A percentile compares a stretch with the other conserved stretches of the same genome.
Conservation (phyloP, 306 rosid genomes). For the Lotus japonicus region DNA sequence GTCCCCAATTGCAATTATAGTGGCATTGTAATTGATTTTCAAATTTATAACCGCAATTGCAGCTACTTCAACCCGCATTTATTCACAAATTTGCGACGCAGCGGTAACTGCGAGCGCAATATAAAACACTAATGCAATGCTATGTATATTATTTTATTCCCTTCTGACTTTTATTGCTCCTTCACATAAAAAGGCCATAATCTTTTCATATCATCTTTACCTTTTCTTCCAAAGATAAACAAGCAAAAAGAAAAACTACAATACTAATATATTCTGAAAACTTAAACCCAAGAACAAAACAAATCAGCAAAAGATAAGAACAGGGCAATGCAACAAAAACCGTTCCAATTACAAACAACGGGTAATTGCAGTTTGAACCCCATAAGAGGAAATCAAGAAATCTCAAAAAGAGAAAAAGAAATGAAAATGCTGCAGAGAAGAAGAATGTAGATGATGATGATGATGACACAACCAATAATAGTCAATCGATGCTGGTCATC, state of each 20-base stretch:
- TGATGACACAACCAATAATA: not conserved
- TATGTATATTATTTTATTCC: slow-evolving; percentile 4
- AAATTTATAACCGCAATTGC: no score
- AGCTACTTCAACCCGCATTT: no score
- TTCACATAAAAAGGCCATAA: slow-evolving; percentile 1
- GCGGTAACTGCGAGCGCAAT: no score
- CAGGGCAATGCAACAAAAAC: slow-evolving; percentile 44
- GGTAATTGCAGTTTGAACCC: slow-evolving; percentile 43
- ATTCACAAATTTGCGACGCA: no score
- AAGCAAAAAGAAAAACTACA: not conserved
- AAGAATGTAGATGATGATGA: no score
- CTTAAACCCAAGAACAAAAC: slow-evolving; percentile 32
- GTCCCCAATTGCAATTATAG: no score
- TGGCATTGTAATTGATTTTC: no score
- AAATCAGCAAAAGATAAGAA: slow-evolving; percentile 20
- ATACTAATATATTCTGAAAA: not conserved
- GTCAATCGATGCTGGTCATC: slow-evolving; percentile 48
- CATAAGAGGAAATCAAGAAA: not conserved
- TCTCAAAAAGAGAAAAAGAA: not conserved
- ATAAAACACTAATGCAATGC: no score
- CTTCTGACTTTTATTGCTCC: not conserved
- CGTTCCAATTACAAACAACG: slow-evolving; percentile 51
- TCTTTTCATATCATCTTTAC: slow-evolving; percentile 1
- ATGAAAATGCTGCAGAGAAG: not conserved
- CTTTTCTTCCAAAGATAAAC: not conserved